These are phyloP conservation scores for Vigna reflexopilosa DNA, from an alignment of 306 rosid genomes.

Conservation along the genomic window DNA sequence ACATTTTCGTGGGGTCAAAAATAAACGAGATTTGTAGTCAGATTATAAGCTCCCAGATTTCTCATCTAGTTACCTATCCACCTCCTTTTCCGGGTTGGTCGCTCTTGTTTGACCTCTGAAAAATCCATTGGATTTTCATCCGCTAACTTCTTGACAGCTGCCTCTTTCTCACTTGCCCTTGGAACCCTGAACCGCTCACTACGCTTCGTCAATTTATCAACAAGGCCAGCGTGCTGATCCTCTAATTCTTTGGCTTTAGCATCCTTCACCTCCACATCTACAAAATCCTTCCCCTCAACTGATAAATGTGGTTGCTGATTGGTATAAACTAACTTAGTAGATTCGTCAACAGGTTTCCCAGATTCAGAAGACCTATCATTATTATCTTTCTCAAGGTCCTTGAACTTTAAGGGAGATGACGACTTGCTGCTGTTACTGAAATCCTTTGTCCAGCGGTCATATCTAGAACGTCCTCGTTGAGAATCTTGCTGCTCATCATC, in stretches of 20 bases:
- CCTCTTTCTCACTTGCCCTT: constrained; percentile 89
- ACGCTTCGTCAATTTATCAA: constrained; percentile 93
- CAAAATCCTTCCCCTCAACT: constrained; percentile 51
- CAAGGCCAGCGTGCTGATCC: constrained; percentile 78
- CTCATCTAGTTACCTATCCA: constrained; percentile 73
- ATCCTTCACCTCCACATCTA: constrained; percentile 52
- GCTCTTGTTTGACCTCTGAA: constrained; percentile 79
- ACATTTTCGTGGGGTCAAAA: constrained; percentile 39
- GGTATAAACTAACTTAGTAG: constrained; percentile 55
- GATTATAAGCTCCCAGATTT: constrained; percentile 33
- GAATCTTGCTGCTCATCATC: constrained; percentile 81
- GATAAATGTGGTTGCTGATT: constrained; percentile 51
- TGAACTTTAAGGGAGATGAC: constrained; percentile 60
- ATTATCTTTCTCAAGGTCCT: constrained; percentile 59
- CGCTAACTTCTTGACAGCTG: constrained; percentile 67
- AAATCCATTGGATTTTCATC: constrained; percentile 61
- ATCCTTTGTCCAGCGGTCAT: constrained; percentile 98
- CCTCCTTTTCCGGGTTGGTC: constrained; percentile 93
- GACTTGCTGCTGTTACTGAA: constrained; percentile 63
- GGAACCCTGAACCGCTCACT: constrained; percentile 98
- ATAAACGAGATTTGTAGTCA: constrained; percentile 22
- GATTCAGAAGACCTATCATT: constrained; percentile 61
- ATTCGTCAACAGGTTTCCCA: constrained; percentile 64
- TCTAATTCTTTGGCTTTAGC: constrained; percentile 63
- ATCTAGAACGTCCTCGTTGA: constrained; percentile 80